Evolutionary conservation across 805 yeast species (phyloP).

Genomic region (Candida railenensis): DNA sequence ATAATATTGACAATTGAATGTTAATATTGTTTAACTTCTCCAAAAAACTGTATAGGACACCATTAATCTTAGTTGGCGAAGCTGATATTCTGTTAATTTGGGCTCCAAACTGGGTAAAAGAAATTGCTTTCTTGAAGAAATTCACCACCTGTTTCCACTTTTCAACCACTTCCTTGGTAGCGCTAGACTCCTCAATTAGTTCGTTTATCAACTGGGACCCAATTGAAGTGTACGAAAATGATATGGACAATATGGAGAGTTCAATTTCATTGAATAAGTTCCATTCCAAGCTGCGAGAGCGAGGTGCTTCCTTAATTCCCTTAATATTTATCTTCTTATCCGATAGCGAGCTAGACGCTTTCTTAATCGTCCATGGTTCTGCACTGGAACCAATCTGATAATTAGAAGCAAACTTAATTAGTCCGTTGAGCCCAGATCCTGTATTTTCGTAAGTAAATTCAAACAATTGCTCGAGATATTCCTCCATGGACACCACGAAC

Average conservation of each 20-base stretch:
- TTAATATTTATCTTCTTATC: slow-evolving; percentile 3
- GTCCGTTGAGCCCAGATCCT: slow-evolving; percentile 4
- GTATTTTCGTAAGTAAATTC: slow-evolving; percentile 8
- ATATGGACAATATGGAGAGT: slow-evolving; percentile 19
- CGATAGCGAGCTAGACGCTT: neutral
- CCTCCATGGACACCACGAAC: slow-evolving; percentile 31
- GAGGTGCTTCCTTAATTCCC: neutral
- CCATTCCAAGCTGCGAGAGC: slow-evolving; percentile 20
- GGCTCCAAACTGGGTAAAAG: slow-evolving; percentile 25
- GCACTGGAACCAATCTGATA: slow-evolving; percentile 4
- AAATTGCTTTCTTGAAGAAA: slow-evolving; percentile 31
- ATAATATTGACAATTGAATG: slow-evolving; percentile 38
- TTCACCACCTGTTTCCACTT: slow-evolving; percentile 38
- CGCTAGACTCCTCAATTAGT: slow-evolving; percentile 25
- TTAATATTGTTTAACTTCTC: slow-evolving; percentile 27
- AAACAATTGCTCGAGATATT: slow-evolving; percentile 29
- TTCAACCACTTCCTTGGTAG: slow-evolving; percentile 14
- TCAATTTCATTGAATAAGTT: slow-evolving; percentile 30
- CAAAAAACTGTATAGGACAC: slow-evolving; percentile 14
- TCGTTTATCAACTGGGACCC: slow-evolving; percentile 38
- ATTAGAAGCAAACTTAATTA: slow-evolving; percentile 5
- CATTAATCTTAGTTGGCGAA: slow-evolving; percentile 7
- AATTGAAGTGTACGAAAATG: slow-evolving; percentile 28
- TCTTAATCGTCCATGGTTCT: slow-evolving; percentile 17
- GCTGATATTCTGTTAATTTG: slow-evolving; percentile 6